A percentile compares a stretch with the other conserved stretches of the same genome.
These are phyloP conservation scores for Cladophialophora exuberans DNA, from an alignment of 2,329 filamentous ascomycete genomes.

Conservation along the genomic window DNA sequence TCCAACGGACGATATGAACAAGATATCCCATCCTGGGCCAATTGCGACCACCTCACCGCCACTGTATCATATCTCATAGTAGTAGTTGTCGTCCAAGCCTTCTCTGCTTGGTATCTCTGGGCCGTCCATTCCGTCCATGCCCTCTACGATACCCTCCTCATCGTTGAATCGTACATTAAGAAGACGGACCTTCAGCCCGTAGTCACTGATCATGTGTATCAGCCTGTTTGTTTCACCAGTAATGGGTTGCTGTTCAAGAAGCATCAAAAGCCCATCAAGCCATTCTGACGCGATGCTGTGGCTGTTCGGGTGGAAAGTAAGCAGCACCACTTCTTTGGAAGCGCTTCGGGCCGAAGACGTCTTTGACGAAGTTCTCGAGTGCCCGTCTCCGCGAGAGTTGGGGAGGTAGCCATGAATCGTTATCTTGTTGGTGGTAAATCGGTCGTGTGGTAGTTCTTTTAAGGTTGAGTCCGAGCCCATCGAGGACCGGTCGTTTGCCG, in stretches of 20 bases:
- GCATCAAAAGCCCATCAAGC: slow-evolving; percentile 93
- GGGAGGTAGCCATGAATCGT: slow-evolving; percentile 77
- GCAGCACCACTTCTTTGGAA: slow-evolving; percentile 69
- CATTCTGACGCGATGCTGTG: slow-evolving; percentile 90
- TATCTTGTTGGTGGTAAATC: slow-evolving; percentile 72
- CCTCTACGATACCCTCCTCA: slow-evolving; percentile 67
- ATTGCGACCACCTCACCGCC: neutral
- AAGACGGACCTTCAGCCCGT: slow-evolving; percentile 88
- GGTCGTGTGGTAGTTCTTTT: slow-evolving; percentile 40
- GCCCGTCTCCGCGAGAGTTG: slow-evolving; percentile 35
- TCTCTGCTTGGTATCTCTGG: slow-evolving; percentile 80
- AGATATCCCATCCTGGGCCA: neutral
- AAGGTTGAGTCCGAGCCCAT: slow-evolving; percentile 23
- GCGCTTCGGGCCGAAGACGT: slow-evolving; percentile 27
- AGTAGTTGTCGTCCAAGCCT: slow-evolving; percentile 89
- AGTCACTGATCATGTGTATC: slow-evolving; percentile 81
- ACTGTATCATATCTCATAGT: slow-evolving; percentile 64
- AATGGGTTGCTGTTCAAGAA: slow-evolving; percentile 92
- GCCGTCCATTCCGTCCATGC: slow-evolving; percentile 49
- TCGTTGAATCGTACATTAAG: slow-evolving; percentile 91
- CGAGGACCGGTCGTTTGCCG: slow-evolving; percentile 52
- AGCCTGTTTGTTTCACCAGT: slow-evolving; percentile 95
- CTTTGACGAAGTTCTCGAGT: slow-evolving; percentile 38
- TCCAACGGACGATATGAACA: slow-evolving; percentile 15
- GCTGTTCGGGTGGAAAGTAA: slow-evolving; percentile 80